These are phyloP conservation scores for Rhizopus sp. DNA, from an alignment of 371 early-diverging fungal genomes.

Conservation along the genomic window DNA sequence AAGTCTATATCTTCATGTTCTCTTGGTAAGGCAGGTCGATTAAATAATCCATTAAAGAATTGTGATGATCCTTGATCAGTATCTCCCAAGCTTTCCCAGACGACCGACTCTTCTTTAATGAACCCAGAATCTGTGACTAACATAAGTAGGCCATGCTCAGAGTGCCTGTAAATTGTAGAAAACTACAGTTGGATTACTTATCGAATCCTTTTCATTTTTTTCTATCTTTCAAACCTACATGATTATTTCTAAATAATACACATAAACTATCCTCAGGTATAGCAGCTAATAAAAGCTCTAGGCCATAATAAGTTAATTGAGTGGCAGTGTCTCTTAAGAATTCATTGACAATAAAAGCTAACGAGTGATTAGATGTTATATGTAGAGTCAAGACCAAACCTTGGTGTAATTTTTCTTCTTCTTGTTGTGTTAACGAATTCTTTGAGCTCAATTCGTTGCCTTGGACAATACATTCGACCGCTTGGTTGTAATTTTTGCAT, in stretches of 20 bases:
- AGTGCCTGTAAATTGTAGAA: slow-evolving; percentile 76
- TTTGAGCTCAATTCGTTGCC: slow-evolving; percentile 59
- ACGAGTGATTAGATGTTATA: not conserved
- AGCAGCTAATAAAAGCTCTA: slow-evolving; percentile 60
- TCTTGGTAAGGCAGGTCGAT: slow-evolving; percentile 28
- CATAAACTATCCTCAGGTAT: slow-evolving; percentile 65
- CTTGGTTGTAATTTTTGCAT: slow-evolving; percentile 72
- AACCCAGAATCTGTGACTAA: slow-evolving; percentile 89
- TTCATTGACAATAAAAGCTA: slow-evolving; percentile 57
- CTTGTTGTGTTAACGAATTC: slow-evolving; percentile 13
- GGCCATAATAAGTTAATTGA: slow-evolving; percentile 84
- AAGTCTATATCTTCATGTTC: slow-evolving; percentile 33
- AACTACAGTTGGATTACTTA: slow-evolving; percentile 50
- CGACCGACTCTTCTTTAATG: slow-evolving; percentile 59
- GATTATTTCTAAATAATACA: slow-evolving; percentile 93
- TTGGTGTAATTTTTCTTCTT: slow-evolving; percentile 34
- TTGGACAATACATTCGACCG: slow-evolving; percentile 77
- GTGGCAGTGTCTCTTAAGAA: slow-evolving; percentile 80
- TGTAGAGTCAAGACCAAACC: slow-evolving; percentile 9
- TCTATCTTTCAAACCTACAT: slow-evolving; percentile 47
- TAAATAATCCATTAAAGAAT: slow-evolving; percentile 68
- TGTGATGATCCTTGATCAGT: slow-evolving; percentile 67
- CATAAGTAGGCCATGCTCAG: slow-evolving; percentile 64
- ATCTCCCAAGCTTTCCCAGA: slow-evolving; percentile 80
- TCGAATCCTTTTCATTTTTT: not conserved